Percentiles rank a stretch among this genome's conserved stretches.
Evolutionary conservation across 2,329 filamentous ascomycete genomes (phyloP).

Genomic region (Pseudogymnoascus destructans): DNA sequence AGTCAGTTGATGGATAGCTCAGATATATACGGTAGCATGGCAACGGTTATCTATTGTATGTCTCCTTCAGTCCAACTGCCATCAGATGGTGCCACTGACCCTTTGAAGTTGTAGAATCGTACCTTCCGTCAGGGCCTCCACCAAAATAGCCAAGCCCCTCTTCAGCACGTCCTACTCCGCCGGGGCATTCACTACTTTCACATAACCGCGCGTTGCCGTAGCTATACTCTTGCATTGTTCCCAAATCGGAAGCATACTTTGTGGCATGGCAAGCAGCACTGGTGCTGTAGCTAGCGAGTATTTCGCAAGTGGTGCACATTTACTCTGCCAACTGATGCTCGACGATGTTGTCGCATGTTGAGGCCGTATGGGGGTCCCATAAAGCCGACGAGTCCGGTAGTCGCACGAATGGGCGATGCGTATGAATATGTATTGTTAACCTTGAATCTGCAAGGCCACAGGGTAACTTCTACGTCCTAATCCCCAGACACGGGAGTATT

Average conservation of each 20-base stretch:
- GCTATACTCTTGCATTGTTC: neutral
- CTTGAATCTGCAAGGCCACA: constrained; percentile 4
- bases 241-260: neutral
- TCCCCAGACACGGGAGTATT: constrained; percentile 5
- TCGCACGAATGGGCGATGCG: neutral
- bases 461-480: constrained; percentile 8
- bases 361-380: neutral
- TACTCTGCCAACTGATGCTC: neutral
- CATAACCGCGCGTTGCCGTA: neutral
- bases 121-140: neutral
- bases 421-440: neutral
- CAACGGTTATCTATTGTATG: neutral
- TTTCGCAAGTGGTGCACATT: neutral
- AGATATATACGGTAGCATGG: neutral
- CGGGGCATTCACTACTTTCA: neutral
- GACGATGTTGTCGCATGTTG: neutral
- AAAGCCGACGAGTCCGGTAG: neutral
- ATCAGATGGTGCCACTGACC: neutral
- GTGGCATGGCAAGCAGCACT: neutral
- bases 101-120: neutral
- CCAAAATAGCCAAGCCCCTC: neutral
- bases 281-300: neutral
- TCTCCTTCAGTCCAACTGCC: neutral
- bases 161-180: neutral
- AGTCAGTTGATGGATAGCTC: neutral